phyloP scores from a whole-genome alignment of 306 rosid genomes.

The Corylus heterophylla region DNA sequence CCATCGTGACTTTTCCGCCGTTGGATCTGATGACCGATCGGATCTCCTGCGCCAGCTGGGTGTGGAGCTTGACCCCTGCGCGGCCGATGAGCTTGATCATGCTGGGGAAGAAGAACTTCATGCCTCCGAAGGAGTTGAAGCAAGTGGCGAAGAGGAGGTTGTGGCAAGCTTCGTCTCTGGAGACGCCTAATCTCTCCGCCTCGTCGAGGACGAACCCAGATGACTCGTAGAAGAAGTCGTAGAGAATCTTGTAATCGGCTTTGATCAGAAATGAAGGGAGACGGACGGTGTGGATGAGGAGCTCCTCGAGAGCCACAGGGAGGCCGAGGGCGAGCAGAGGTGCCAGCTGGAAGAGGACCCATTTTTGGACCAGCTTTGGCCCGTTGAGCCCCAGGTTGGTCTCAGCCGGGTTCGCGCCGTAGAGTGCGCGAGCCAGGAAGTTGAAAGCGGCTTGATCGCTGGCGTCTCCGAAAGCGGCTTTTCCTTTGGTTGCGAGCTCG shows the following conservation, averaged over 20 bases:
- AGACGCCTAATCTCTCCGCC: constrained; percentile 64
- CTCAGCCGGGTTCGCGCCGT: constrained; percentile 47
- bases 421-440: constrained; percentile 59
- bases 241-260: constrained; percentile 65
- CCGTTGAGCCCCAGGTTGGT: constrained; percentile 62
- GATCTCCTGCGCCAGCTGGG: constrained; percentile 58
- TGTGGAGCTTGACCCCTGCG: constrained; percentile 64
- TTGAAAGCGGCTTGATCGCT: constrained; percentile 78
- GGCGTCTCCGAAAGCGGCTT: constrained; percentile 42
- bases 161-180: constrained; percentile 87
- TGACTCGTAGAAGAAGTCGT: constrained; percentile 69
- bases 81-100: constrained; percentile 60
- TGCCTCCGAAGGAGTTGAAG: constrained; percentile 82
- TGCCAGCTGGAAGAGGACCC: constrained; percentile 65
- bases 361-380: constrained; percentile 54
- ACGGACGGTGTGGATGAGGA: constrained; percentile 50
- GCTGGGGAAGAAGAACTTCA: constrained; percentile 67
- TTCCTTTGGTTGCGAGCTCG: constrained; percentile 50
- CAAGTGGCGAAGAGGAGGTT: constrained; percentile 82
- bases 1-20: constrained; percentile 74
- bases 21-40: constrained; percentile 50
- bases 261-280: constrained; percentile 60
- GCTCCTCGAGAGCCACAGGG: constrained; percentile 62
- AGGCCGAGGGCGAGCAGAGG: constrained; percentile 65
- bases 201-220: constrained; percentile 54